A percentile compares a stretch with the other conserved stretches of the same genome.
Evolutionary conservation across 768 basidiomycete genomes (phyloP).

Genomic region (Lepiota venenata): DNA sequence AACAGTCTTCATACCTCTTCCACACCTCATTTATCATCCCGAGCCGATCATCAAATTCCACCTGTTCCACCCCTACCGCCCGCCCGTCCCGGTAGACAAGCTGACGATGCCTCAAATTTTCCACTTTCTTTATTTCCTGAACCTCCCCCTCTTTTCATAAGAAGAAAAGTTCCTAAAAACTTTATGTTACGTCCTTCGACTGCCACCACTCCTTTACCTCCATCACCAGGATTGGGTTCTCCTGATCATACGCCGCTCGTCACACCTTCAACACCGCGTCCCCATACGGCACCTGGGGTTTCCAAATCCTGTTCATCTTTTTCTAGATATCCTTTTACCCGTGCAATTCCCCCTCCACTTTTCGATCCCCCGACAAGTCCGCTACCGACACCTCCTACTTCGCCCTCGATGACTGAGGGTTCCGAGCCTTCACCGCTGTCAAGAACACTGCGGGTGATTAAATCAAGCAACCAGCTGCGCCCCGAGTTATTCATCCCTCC

Average conservation of each 20-base stretch:
- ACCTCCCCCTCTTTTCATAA: conserved; percentile 34
- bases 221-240: conserved; percentile 33
- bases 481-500: background rate
- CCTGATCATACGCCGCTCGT: conserved; percentile 39
- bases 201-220: conserved; percentile 22
- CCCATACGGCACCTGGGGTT: conserved; percentile 8
- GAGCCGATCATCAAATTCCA: background rate
- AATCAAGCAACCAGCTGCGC: conserved; percentile 4
- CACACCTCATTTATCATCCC: conserved; percentile 15
- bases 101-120: conserved; percentile 10
- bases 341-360: conserved; percentile 24
- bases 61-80: conserved; percentile 7
- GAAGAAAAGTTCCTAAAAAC: conserved; percentile 35
- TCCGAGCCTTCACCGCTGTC: conserved; percentile 13
- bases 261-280: conserved; percentile 36
- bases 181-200: conserved; percentile 28
- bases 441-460: conserved; percentile 13
- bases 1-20: conserved; percentile 1
- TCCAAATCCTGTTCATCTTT: conserved; percentile 4
- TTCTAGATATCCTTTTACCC: conserved; percentile 21
- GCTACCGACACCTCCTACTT: conserved; percentile 29
- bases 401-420: conserved; percentile 8
- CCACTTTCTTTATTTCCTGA: conserved; percentile 33
- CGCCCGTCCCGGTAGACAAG: background rate
- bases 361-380: conserved; percentile 35